These are phyloP conservation scores for Moelleriella libera DNA, from an alignment of 2,329 filamentous ascomycete genomes.

Conservation along the genomic window DNA sequence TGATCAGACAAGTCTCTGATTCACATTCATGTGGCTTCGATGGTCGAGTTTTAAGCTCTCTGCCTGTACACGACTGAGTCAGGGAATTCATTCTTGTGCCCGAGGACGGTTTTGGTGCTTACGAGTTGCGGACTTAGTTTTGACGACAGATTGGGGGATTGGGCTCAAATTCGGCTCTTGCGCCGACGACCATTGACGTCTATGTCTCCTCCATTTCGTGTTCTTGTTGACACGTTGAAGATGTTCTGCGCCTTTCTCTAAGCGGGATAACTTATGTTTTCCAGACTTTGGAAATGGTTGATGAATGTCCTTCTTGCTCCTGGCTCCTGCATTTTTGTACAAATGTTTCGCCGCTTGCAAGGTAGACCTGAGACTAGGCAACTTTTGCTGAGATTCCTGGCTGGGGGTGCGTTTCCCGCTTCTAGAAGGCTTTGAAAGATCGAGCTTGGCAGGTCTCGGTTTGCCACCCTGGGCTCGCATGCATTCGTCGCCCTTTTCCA, in stretches of 20 bases:
- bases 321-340: constrained; percentile 25
- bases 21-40: background rate
- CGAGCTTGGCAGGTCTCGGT: constrained; percentile 37
- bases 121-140: constrained; percentile 11
- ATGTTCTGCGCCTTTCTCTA: constrained; percentile 23
- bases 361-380: constrained; percentile 16
- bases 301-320: constrained; percentile 29
- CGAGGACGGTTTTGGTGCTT: constrained; percentile 2
- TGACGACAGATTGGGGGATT: constrained; percentile 27
- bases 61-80: background rate
- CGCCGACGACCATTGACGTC: constrained; percentile 35
- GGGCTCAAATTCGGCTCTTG: constrained; percentile 34
- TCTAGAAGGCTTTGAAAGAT: constrained; percentile 34
- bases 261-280: constrained; percentile 27
- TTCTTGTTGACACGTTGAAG: constrained; percentile 15
- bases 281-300: constrained; percentile 14
- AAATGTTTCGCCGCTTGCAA: constrained; percentile 19
- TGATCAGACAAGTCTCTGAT: constrained; percentile 1
- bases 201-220: constrained; percentile 29
- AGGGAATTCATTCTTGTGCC: background rate
- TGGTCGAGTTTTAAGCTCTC: background rate
- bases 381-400: constrained; percentile 15
- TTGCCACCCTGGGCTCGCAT: constrained; percentile 45
- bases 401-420: constrained; percentile 25
- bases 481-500: constrained; percentile 43